Conservation (phyloP, 2,329 filamentous ascomycete species). For the Fusarium sp. region DNA sequence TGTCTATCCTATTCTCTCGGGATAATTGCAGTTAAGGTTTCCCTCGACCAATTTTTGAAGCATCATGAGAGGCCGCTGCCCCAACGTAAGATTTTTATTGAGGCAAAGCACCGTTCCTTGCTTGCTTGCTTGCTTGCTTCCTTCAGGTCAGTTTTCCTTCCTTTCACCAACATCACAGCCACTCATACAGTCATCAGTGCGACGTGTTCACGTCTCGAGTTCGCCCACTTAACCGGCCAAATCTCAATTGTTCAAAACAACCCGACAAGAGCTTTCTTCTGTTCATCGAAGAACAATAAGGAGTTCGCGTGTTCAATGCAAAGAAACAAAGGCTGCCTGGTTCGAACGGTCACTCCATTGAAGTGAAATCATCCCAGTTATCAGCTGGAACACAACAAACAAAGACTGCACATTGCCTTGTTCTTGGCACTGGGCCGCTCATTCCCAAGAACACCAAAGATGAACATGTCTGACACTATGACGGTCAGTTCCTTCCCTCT, state of each 20-base stretch:
- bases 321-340: not conserved
- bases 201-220: not conserved
- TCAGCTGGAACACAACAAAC: not conserved
- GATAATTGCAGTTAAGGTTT: not conserved
- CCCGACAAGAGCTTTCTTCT: not conserved
- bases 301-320: not conserved
- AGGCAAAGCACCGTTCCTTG: not conserved
- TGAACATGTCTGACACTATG: not conserved
- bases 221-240: no score
- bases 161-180: not conserved
- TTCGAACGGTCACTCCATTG: not conserved
- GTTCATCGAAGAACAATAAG: not conserved
- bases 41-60: not conserved
- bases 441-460: not conserved
- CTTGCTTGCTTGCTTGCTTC: not conserved
- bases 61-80: not conserved
- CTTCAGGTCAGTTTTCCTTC: not conserved
- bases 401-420: not conserved
- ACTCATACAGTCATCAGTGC: not conserved
- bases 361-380: not conserved
- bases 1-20: accelerated
- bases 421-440: not conserved
- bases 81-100: not conserved
- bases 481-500: not conserved
- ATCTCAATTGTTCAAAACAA: no score